A percentile compares a stretch with the other conserved stretches of the same genome.
These are phyloP conservation scores for Hanseniaspora clermontiae DNA, from an alignment of 805 yeast genomes.

Conservation along the genomic window DNA sequence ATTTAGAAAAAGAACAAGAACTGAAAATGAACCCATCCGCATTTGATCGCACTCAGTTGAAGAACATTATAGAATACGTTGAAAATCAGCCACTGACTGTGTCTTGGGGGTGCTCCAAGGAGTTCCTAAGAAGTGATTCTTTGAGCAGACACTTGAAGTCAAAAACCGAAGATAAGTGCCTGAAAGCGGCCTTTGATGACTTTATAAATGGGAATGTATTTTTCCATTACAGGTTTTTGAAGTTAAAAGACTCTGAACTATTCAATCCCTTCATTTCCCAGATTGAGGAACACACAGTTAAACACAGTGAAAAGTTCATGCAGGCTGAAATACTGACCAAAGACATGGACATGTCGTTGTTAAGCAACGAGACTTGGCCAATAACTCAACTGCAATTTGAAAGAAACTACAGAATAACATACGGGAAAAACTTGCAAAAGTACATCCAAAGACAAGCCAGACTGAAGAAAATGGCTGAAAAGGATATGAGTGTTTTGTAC, in stretches of 20 bases:
- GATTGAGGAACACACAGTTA: not conserved
- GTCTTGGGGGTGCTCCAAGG: slow-evolving; percentile 69
- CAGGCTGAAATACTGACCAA: not conserved
- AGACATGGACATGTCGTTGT: not conserved
- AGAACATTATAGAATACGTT: not conserved
- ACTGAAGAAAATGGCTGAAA: slow-evolving; percentile 1
- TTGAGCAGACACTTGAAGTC: slow-evolving; percentile 68
- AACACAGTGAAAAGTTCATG: not conserved
- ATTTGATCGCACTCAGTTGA: not conserved
- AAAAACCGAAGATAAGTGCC: slow-evolving; percentile 63
- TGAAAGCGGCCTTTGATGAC: slow-evolving; percentile 54
- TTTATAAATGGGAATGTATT: slow-evolving; percentile 7
- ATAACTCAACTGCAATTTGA: not conserved
- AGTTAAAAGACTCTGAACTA: not conserved
- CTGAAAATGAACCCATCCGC: not conserved
- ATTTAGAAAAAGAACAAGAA: not conserved
- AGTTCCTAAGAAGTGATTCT: slow-evolving; percentile 71
- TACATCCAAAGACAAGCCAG: slow-evolving; percentile 8
- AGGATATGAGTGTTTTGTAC: not conserved
- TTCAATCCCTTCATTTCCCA: not conserved
- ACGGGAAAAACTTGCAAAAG: slow-evolving; percentile 3
- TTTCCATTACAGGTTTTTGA: not conserved
- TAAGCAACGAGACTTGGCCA: not conserved
- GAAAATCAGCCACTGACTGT: not conserved
- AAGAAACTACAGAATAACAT: not conserved